A percentile compares a stretch with the other conserved stretches of the same genome.
Evolutionary conservation across 2,329 filamentous ascomycete species (phyloP).

Genomic region (Fusarium camptoceras): DNA sequence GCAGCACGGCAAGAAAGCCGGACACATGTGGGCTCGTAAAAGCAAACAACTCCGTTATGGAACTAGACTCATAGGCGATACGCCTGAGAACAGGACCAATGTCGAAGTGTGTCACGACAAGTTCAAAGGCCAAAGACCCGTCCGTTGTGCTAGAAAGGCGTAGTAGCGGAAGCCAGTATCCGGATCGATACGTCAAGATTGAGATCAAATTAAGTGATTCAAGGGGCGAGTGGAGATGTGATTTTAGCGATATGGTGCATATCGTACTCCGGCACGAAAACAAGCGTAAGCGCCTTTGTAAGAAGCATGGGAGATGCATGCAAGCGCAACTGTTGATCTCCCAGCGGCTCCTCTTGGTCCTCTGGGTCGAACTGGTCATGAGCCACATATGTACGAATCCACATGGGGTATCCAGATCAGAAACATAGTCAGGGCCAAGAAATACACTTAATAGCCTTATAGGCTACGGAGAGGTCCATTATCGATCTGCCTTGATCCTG

Average conservation of each 20-base stretch:
- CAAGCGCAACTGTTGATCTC: constrained; percentile 3
- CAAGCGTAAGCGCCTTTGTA: constrained; percentile 17
- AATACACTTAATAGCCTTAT: constrained; percentile 7
- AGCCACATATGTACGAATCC: constrained; percentile 1
- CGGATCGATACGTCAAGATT: constrained; percentile 4
- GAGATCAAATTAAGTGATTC: constrained; percentile 29
- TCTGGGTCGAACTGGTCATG: not conserved
- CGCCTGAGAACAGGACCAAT: constrained; percentile 14
- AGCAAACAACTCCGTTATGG: constrained; percentile 8
- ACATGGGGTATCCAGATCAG: not conserved
- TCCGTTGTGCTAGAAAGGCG: constrained; percentile 11
- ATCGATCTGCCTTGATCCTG: constrained; percentile 17
- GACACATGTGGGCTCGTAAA: constrained; percentile 20
- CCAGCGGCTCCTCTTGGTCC: not conserved
- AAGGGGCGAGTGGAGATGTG: constrained; percentile 37
- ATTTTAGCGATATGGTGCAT: constrained; percentile 16
- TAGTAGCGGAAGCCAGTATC: not conserved
- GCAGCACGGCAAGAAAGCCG: constrained; percentile 22
- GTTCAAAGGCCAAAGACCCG: constrained; percentile 10
- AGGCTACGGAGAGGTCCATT: constrained; percentile 1
- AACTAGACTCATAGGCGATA: constrained; percentile 28
- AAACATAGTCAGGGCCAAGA: not conserved
- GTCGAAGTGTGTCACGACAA: constrained; percentile 26
- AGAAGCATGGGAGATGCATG: not conserved
- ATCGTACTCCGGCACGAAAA: not conserved